Evolutionary conservation across 208 protist species (phyloP).

Genomic region (Leishmania gerbilli): DNA sequence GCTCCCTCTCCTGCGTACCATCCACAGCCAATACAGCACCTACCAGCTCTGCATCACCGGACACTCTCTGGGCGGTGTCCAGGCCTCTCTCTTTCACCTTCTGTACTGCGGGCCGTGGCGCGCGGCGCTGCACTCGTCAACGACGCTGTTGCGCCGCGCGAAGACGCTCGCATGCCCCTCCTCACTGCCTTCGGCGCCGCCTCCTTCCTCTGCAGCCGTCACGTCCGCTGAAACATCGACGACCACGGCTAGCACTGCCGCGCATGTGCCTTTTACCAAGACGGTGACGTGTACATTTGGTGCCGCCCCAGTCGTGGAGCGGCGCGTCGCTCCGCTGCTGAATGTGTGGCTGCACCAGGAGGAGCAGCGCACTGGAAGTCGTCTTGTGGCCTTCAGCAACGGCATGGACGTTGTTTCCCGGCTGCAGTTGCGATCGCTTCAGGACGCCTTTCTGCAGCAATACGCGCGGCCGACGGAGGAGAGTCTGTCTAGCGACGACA

Average conservation of each 20-base stretch:
- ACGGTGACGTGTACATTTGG: slow-evolving; percentile 60
- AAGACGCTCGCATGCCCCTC: slow-evolving; percentile 6
- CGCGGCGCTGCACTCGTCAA: slow-evolving; percentile 10
- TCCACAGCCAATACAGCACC: slow-evolving; percentile 48
- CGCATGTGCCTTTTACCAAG: slow-evolving; percentile 25
- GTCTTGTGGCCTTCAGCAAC: slow-evolving; percentile 56
- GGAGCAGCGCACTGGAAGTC: slow-evolving; percentile 37
- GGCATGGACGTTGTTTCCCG: slow-evolving; percentile 63
- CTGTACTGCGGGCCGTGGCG: slow-evolving; percentile 45
- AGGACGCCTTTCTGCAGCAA: slow-evolving; percentile 24
- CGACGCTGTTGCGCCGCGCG: slow-evolving; percentile 21
- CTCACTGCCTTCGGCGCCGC: slow-evolving; percentile 3
- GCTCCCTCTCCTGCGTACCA: slow-evolving; percentile 39
- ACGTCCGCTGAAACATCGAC: background rate
- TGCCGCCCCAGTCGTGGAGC: slow-evolving; percentile 65
- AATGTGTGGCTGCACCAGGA: slow-evolving; percentile 30
- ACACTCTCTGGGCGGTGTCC: slow-evolving; percentile 80
- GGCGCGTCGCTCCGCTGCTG: slow-evolving; percentile 20
- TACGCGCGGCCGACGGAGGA: slow-evolving; percentile 12
- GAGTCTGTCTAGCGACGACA: background rate
- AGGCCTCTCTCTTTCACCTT: slow-evolving; percentile 79
- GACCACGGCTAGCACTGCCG: background rate
- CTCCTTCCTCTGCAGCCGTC: background rate
- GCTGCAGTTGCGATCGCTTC: slow-evolving; percentile 61
- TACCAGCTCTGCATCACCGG: slow-evolving; percentile 79